Base-by-base conservation (phyloP, 2,329 filamentous ascomycete genomes). In the Metarhizium sp. region DNA sequence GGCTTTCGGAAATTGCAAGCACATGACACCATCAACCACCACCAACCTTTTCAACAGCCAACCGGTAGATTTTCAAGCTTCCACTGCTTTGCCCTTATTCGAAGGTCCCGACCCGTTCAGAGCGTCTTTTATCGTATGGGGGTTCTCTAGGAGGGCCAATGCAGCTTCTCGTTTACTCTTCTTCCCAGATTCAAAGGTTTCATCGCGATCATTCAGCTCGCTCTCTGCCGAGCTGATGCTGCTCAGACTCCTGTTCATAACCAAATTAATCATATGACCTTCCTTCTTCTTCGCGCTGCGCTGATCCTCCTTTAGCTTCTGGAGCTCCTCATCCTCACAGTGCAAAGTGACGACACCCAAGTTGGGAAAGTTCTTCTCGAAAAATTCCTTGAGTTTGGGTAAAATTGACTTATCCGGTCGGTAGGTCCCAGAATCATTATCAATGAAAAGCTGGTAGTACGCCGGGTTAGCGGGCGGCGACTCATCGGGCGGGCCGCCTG, bases 381-480 rank as follows among this genome's bases (percentile, higher is more conserved):
- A 71, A 66, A 90, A 95, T 11, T 75, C 66, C 53, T 86, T 84
- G 1, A 97, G 76, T 0, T 85, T 68, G 0, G 88, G 88, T 1
- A 97, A 78, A 10, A 89, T 77, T 11, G 84, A 78, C 55, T 87
- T 87, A 65, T 95, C 90, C 0, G 92, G 92, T 0, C 92, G 82
- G 69, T 97, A 97, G 0, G 92, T 97, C 11, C 92, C 92, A 54
- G 86, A 90, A 70, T 96, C 92, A 65, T 97, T 97, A 74, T 97
- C 92, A 65, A 97, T 96, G 60, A 94, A 77, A 8, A 97, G 80
- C 67, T 95, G 87, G 69, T 96, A 97, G 66, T 78, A 77, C 53
- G 69, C 66, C n/a, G 74, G 80, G 55, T 78, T 69, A 14, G 67
- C 61, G 0, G 75, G 79, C 3, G 77, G 78, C 0, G 70, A 59